Percentiles rank a stretch among this genome's conserved stretches.
These are phyloP conservation scores for Nakaseomyces kungkrabaensis DNA, from an alignment of 1,139 yeast species.

Conservation along the genomic window DNA sequence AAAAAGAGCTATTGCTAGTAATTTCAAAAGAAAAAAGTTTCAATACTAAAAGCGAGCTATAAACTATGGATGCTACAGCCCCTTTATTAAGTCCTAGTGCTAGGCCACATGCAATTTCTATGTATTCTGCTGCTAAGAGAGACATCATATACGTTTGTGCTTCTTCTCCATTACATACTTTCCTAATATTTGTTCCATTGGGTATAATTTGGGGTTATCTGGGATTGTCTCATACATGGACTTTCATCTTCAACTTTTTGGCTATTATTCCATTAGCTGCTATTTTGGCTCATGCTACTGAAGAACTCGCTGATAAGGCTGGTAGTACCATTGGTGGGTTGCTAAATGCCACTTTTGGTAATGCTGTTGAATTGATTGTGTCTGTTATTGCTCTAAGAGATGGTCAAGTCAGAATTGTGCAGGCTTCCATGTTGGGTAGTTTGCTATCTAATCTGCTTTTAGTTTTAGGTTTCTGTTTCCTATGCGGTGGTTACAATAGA, in stretches of 20 bases:
- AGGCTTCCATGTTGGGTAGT: slow-evolving; percentile 94
- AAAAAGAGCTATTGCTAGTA: not conserved
- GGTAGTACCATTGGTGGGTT: slow-evolving; percentile 88
- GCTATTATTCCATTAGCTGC: slow-evolving; percentile 94
- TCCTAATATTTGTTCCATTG: slow-evolving; percentile 75
- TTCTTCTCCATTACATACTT: slow-evolving; percentile 68
- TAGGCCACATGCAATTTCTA: slow-evolving; percentile 6
- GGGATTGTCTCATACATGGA: slow-evolving; percentile 42
- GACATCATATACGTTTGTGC: slow-evolving; percentile 32
- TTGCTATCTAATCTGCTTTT: slow-evolving; percentile 76
- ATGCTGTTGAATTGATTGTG: slow-evolving; percentile 87
- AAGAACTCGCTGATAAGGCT: slow-evolving; percentile 75
- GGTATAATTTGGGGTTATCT: slow-evolving; percentile 62
- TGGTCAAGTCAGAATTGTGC: slow-evolving; percentile 87
- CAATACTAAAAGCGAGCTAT: not conserved
- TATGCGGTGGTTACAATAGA: slow-evolving; percentile 84
- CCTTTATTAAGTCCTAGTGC: slow-evolving; percentile 9
- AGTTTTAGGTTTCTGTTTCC: slow-evolving; percentile 90
- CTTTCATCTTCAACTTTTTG: slow-evolving; percentile 69
- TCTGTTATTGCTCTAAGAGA: slow-evolving; percentile 79
- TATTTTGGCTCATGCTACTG: slow-evolving; percentile 82
- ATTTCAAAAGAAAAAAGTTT: not conserved
- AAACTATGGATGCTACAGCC: slow-evolving; percentile 11
- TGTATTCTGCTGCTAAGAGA: slow-evolving; percentile 7
- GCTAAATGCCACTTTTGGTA: slow-evolving; percentile 92